These are phyloP conservation scores for Berkeleyomyces rouxiae DNA, from an alignment of 2,329 filamentous ascomycete genomes.

Conservation along the genomic window DNA sequence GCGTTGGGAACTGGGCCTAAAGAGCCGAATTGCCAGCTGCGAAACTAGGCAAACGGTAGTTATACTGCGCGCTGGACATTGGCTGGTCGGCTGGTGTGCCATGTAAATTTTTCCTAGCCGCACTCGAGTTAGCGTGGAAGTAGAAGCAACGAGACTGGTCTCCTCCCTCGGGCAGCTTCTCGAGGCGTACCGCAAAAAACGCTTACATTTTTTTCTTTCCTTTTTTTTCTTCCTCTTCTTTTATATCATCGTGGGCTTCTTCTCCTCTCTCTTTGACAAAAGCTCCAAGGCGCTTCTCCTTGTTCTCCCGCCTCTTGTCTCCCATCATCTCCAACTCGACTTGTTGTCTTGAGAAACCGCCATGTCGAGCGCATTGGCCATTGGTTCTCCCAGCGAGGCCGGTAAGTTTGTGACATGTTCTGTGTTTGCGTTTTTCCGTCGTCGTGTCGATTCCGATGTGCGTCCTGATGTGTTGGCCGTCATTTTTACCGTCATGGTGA, in stretches of 20 bases:
- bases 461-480: neutral
- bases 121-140: neutral
- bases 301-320: slow-evolving; percentile 1
- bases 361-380: slow-evolving; percentile 12
- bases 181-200: slow-evolving; percentile 3
- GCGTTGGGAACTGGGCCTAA: neutral
- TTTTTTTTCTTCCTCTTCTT: neutral
- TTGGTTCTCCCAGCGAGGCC: slow-evolving; percentile 13
- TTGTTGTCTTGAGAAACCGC: slow-evolving; percentile 6
- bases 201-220: slow-evolving; percentile 9
- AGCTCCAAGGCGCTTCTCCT: neutral
- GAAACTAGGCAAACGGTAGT: neutral
- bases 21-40: neutral
- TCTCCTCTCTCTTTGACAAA: neutral
- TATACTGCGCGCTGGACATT: neutral
- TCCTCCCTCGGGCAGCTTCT: neutral
- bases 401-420: slow-evolving; percentile 7
- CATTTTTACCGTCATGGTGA: neutral
- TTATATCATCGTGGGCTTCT: slow-evolving; percentile 7
- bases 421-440: neutral
- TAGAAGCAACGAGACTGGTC: neutral
- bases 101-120: neutral
- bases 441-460: neutral
- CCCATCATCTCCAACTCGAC: slow-evolving; percentile 19
- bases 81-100: neutral